phyloP scores from a whole-genome alignment of 2,329 filamentous ascomycete genomes.

The Penicillium verrucosum region DNA sequence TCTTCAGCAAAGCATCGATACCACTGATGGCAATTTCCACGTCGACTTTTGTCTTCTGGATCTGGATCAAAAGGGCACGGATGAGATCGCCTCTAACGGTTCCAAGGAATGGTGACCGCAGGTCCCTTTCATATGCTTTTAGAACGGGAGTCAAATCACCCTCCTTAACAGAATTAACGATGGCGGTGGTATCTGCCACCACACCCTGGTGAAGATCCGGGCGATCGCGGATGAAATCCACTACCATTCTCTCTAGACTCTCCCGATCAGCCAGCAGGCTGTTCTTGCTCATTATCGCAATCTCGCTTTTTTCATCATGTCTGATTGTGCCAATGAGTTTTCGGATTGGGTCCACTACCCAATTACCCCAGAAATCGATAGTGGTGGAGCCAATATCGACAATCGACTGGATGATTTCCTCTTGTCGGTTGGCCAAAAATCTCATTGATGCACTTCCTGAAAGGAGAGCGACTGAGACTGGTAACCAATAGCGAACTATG shows the following conservation, averaged over 20 bases:
- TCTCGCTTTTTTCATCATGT: slow-evolving; percentile 87
- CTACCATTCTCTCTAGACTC: slow-evolving; percentile 94
- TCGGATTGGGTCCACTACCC: slow-evolving; percentile 81
- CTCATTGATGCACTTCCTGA: slow-evolving; percentile 85
- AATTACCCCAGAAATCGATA: slow-evolving; percentile 92
- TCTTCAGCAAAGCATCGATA: slow-evolving; percentile 90
- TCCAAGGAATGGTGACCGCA: slow-evolving; percentile 76
- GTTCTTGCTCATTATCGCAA: slow-evolving; percentile 93
- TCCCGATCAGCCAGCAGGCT: slow-evolving; percentile 86
- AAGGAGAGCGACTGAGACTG: slow-evolving; percentile 65
- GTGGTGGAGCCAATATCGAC: slow-evolving; percentile 72
- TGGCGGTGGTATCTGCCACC: slow-evolving; percentile 63
- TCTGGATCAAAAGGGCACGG: slow-evolving; percentile 86
- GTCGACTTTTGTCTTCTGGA: slow-evolving; percentile 98
- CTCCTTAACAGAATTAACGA: slow-evolving; percentile 77
- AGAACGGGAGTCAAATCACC: slow-evolving; percentile 92
- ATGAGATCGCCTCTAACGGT: slow-evolving; percentile 83
- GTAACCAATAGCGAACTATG: slow-evolving; percentile 85
- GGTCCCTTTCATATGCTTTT: slow-evolving; percentile 83
- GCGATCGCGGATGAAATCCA: slow-evolving; percentile 88
- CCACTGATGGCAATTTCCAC: slow-evolving; percentile 94
- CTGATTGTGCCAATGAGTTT: slow-evolving; percentile 89
- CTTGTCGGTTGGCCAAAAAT: slow-evolving; percentile 69
- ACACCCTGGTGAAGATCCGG: slow-evolving; percentile 54
- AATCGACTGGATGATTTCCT: slow-evolving; percentile 77